Percentiles rank a stretch among this genome's conserved stretches.
Evolutionary conservation across 495 filamentous ascomycete genomes (phyloP).

Genomic region (Trichoderma reesei): DNA sequence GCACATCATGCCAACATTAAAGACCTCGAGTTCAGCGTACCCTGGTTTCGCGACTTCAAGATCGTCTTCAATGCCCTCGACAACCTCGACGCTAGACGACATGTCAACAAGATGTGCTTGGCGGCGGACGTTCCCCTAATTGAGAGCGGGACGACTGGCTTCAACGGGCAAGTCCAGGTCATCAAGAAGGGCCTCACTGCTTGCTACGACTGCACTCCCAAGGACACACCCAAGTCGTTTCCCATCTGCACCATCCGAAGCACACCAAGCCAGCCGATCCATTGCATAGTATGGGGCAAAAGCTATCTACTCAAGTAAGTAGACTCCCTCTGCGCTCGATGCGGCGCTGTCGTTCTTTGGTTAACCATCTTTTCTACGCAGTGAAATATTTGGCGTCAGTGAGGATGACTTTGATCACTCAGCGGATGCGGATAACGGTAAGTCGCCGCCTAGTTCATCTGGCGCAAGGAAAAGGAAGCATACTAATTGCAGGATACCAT

Average conservation of each 20-base stretch:
- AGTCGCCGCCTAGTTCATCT: not conserved
- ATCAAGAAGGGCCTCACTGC: constrained; percentile 91
- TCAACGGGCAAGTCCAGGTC: constrained; percentile 95
- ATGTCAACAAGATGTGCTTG: constrained; percentile 97
- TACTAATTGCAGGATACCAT: not conserved
- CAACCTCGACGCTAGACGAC: constrained; percentile 85
- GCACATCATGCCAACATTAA: constrained; percentile 96
- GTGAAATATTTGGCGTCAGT: constrained; percentile 81
- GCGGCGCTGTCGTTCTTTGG: not conserved
- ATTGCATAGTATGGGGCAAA: constrained; percentile 99
- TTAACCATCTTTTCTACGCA: not conserved
- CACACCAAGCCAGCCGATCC: constrained; percentile 88
- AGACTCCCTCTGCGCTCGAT: constrained; percentile 20
- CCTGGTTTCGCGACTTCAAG: constrained; percentile 76
- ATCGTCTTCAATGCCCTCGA: constrained; percentile 96
- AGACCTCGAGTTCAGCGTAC: constrained; percentile 78
- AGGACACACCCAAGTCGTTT: constrained; percentile 81
- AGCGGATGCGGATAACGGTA: constrained; percentile 64
- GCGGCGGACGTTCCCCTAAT: constrained; percentile 84
- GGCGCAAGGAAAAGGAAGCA: not conserved
- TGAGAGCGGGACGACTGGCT: constrained; percentile 95
- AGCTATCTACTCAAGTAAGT: constrained; percentile 71
- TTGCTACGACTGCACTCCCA: constrained; percentile 90
- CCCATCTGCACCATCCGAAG: constrained; percentile 95
- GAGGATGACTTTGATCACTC: constrained; percentile 80